These are phyloP conservation scores for Babesia caballi DNA, from an alignment of 169 alveolate genomes.

Conservation along the genomic window DNA sequence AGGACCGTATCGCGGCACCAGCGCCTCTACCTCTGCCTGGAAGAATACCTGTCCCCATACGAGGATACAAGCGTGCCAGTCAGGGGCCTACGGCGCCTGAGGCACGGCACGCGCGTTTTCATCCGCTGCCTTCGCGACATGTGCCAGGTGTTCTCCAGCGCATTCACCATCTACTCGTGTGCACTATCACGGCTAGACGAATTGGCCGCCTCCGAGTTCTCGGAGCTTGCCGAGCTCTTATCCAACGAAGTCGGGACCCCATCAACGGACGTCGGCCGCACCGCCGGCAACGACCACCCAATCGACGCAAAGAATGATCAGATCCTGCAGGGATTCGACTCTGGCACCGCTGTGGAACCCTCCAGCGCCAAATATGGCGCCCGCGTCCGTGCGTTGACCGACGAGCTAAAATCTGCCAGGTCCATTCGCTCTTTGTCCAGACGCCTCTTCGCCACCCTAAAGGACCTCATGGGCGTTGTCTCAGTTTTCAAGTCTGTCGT, in stretches of 20 bases:
- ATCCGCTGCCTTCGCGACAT: conserved; percentile 21
- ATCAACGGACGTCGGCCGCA: background rate
- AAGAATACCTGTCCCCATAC: conserved; percentile 43
- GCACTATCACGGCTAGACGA: background rate
- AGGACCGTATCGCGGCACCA: background rate
- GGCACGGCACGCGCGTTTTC: background rate
- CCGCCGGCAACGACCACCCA: background rate
- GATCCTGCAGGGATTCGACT: too few relatives aligned
- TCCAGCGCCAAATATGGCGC: too few relatives aligned
- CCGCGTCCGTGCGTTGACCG: background rate
- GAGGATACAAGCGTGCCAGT: background rate
- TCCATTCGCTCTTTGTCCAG: background rate
- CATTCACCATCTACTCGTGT: background rate
- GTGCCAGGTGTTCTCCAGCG: background rate
- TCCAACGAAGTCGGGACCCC: background rate
- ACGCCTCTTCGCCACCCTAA: background rate
- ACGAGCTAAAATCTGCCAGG: background rate
- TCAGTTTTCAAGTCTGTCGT: conserved; percentile 13
- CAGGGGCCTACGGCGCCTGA: background rate
- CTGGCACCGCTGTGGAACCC: background rate
- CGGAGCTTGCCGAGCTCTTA: background rate
- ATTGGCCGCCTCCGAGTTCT: background rate
- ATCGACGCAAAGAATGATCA: too few relatives aligned
- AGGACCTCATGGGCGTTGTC: background rate
- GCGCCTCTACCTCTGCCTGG: conserved; percentile 50